Percentiles rank a stretch among this genome's conserved stretches.
Evolutionary conservation across 2,329 filamentous ascomycete genomes (phyloP).

Genomic region (Sporothrix pseudoabietina): DNA sequence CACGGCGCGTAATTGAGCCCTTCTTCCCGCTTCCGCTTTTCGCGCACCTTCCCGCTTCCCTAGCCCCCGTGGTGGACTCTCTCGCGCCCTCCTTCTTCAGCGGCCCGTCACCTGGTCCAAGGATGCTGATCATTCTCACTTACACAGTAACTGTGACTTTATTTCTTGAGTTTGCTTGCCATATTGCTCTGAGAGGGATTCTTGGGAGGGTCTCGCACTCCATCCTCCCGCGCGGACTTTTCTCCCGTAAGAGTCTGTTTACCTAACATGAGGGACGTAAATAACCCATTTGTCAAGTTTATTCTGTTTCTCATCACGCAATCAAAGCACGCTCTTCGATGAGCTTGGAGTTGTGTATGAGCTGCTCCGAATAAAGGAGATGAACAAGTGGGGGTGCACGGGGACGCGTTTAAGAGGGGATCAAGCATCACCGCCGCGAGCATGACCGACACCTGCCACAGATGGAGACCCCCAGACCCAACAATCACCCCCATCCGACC

Average conservation of each 20-base stretch:
- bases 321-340: background rate
- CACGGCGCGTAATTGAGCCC: slow-evolving; percentile 5
- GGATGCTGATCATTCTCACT: background rate
- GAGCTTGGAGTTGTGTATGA: too few species aligned
- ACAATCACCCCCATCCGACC: background rate
- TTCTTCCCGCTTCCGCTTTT: background rate
- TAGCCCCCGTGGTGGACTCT: background rate
- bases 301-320: background rate
- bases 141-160: too few species aligned
- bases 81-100: background rate
- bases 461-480: background rate
- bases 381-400: background rate
- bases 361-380: background rate
- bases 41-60: slow-evolving; percentile 20
- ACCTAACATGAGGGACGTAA: background rate
- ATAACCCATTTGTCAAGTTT: background rate
- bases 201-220: background rate
- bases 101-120: slow-evolving; percentile 14
- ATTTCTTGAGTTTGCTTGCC: background rate
- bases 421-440: background rate
- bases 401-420: background rate
- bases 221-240: background rate
- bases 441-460: background rate
- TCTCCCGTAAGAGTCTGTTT: background rate
- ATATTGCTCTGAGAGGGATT: background rate